phyloP scores from a whole-genome alignment of 2,329 filamentous ascomycete genomes.

The Immersiporthe knoxdaviesiana region DNA sequence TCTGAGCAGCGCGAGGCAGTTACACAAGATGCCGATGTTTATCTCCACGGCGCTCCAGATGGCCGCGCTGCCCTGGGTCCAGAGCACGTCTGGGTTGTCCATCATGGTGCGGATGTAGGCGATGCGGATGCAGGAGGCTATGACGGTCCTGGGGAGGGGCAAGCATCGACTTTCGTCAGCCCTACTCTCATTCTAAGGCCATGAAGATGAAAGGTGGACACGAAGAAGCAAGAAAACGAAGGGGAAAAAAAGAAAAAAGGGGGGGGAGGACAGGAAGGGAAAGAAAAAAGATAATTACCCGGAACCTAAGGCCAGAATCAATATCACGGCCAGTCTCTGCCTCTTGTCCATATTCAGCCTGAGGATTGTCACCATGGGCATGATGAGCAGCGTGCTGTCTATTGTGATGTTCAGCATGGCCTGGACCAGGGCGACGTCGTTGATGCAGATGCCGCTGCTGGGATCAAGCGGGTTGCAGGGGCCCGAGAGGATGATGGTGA shows the following conservation, averaged over 20 bases:
- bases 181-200: too few species aligned
- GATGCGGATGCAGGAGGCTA: slow-evolving; percentile 36
- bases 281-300: slow-evolving; percentile 36
- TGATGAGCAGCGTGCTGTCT: slow-evolving; percentile 46
- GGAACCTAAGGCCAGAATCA: slow-evolving; percentile 49
- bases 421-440: slow-evolving; percentile 48
- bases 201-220: too few species aligned
- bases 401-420: slow-evolving; percentile 51
- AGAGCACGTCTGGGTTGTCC: slow-evolving; percentile 41
- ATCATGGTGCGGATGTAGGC: slow-evolving; percentile 34
- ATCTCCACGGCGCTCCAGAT: slow-evolving; percentile 41
- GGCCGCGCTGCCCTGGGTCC: slow-evolving; percentile 33
- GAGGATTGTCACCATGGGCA: slow-evolving; percentile 49
- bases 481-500: slow-evolving; percentile 32
- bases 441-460: slow-evolving; percentile 41
- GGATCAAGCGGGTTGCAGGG: slow-evolving; percentile 34
- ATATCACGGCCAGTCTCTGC: slow-evolving; percentile 47
- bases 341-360: slow-evolving; percentile 46
- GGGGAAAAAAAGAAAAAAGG: neutral
- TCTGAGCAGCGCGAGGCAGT: slow-evolving; percentile 34
- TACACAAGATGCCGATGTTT: slow-evolving; percentile 39
- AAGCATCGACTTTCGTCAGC: neutral
- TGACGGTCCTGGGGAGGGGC: slow-evolving; percentile 31
- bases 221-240: too few species aligned
- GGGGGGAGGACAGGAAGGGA: too few species aligned